These are phyloP conservation scores for Ceratocystis papillata DNA, from an alignment of 2,329 filamentous ascomycete species.

Conservation along the genomic window DNA sequence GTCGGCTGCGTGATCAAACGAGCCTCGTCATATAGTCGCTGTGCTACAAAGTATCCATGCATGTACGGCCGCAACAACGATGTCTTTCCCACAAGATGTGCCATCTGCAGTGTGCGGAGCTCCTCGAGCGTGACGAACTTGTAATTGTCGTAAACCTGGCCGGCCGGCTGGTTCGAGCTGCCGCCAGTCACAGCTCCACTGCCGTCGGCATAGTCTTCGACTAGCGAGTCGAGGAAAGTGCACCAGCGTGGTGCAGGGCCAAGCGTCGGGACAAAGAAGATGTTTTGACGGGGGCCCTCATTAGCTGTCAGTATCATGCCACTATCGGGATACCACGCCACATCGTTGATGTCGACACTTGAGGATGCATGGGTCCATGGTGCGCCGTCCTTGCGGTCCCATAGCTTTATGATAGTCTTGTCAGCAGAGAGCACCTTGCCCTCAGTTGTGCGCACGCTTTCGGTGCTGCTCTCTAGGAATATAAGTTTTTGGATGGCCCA, in stretches of 20 bases:
- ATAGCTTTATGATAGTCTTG: constrained; percentile 94
- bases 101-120: constrained; percentile 71
- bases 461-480: constrained; percentile 53
- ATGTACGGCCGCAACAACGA: constrained; percentile 89
- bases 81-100: constrained; percentile 81
- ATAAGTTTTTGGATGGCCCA: constrained; percentile 80
- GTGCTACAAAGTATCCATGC: constrained; percentile 97
- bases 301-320: constrained; percentile 97
- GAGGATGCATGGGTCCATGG: constrained; percentile 96
- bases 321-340: constrained; percentile 82
- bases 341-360: constrained; percentile 84
- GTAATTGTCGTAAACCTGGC: constrained; percentile 94
- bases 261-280: constrained; percentile 88
- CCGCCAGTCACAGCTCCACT: constrained; percentile 23
- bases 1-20: constrained; percentile 87
- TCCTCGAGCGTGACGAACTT: constrained; percentile 91
- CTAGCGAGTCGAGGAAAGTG: constrained; percentile 89
- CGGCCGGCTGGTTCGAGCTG: constrained; percentile 41
- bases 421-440: constrained; percentile 87
- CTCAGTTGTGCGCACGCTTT: constrained; percentile 65
- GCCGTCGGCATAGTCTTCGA: constrained; percentile 90
- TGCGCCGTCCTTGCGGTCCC: constrained; percentile 70
- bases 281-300: constrained; percentile 87
- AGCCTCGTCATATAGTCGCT: constrained; percentile 91
- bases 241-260: constrained; percentile 94